Evolutionary conservation across 108 stramenopile genomes (phyloP).

Genomic region (Discostella stelligeroides): DNA sequence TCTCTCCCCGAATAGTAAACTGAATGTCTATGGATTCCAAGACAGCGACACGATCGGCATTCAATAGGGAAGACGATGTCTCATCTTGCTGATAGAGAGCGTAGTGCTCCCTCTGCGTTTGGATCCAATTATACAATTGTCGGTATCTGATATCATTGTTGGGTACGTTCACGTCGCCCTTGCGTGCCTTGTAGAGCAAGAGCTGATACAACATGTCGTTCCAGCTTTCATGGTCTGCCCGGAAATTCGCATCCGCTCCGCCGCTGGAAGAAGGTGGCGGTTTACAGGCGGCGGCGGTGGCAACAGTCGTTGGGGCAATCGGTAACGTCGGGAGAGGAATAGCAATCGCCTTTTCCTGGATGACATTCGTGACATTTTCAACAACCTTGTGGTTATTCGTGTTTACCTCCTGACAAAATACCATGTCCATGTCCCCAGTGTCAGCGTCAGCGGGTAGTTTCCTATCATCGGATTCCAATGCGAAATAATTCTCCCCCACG

Average conservation of each 20-base stretch:
- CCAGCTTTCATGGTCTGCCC: slow-evolving; percentile 29
- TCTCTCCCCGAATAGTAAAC: slow-evolving; percentile 46
- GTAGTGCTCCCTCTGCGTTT: slow-evolving; percentile 55
- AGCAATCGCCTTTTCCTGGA: no score
- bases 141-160: slow-evolving; percentile 10
- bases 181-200: slow-evolving; percentile 40
- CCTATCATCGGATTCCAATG: no score
- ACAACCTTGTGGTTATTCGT: no score
- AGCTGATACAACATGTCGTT: slow-evolving; percentile 48
- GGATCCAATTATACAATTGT: slow-evolving; percentile 49
- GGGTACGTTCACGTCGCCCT: slow-evolving; percentile 42
- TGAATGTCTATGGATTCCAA: slow-evolving; percentile 39
- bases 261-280: slow-evolving; percentile 1
- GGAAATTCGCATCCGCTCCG: slow-evolving; percentile 15
- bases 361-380: no score
- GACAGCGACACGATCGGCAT: slow-evolving; percentile 47
- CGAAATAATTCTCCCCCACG: no score
- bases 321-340: no score
- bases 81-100: slow-evolving; percentile 38
- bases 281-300: neutral
- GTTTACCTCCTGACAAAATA: no score
- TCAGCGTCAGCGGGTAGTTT: no score
- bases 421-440: no score
- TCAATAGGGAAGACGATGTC: slow-evolving; percentile 19
- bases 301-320: neutral